phyloP scores from a whole-genome alignment of 129 eudicot species.

The Rutidosis leptorrhynchoides region DNA sequence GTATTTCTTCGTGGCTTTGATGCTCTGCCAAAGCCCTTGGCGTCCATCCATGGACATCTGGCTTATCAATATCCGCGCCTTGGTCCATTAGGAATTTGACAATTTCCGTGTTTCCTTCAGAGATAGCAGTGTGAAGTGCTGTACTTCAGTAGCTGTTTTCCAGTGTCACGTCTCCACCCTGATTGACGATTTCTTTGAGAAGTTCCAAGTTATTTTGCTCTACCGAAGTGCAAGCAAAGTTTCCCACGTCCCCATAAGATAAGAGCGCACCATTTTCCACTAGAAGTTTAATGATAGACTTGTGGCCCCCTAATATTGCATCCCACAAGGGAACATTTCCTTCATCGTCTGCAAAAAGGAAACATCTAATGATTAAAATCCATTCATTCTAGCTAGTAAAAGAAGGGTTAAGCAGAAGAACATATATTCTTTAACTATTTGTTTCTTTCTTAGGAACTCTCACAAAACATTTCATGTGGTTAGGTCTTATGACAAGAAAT shows the following conservation, averaged over 20 bases:
- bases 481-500: too few relatives aligned
- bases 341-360: too few relatives aligned
- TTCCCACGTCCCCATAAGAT: slow-evolving; percentile 57
- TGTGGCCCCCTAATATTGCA: slow-evolving; percentile 63
- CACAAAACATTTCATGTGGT: too few relatives aligned
- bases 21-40: slow-evolving; percentile 80
- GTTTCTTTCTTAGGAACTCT: too few relatives aligned
- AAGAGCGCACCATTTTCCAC: slow-evolving; percentile 54
- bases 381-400: too few relatives aligned
- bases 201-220: slow-evolving; percentile 56
- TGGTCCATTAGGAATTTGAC: slow-evolving; percentile 56
- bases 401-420: too few relatives aligned
- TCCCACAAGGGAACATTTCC: slow-evolving; percentile 95
- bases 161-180: slow-evolving; percentile 70
- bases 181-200: slow-evolving; percentile 47
- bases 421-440: too few relatives aligned
- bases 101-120: slow-evolving; percentile 66
- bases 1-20: slow-evolving; percentile 78
- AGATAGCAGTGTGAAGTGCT: slow-evolving; percentile 80
- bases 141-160: slow-evolving; percentile 53
- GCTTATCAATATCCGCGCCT: slow-evolving; percentile 53
- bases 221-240: slow-evolving; percentile 63
- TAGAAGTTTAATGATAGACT: slow-evolving; percentile 38
- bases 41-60: slow-evolving; percentile 72
- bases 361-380: too few relatives aligned